A percentile compares a stretch with the other conserved stretches of the same genome.
phyloP scores from a whole-genome alignment of 176 grass and related monocot species.

The Phoenix dactylifera region DNA sequence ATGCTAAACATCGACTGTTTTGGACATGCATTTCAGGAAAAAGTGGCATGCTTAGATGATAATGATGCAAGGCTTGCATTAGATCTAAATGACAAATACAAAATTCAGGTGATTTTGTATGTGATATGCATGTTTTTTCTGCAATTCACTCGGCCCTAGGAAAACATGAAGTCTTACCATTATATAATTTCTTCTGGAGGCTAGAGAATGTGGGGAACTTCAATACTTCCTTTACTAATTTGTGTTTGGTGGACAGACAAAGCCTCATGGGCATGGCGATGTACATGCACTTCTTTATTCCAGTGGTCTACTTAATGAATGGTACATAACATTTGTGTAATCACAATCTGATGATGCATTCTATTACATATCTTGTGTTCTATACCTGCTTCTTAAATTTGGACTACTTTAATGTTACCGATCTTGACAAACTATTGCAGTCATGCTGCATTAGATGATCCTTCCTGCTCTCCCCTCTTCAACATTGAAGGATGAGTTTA shows the following conservation, averaged over 20 bases:
- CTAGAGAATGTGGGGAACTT: no score
- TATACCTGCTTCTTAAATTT: no score
- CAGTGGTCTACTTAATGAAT: slow-evolving; percentile 73
- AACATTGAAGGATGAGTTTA: no score
- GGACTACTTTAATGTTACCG: no score
- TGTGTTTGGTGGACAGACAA: slow-evolving; percentile 53
- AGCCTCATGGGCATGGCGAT: slow-evolving; percentile 97
- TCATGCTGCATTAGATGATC: no score
- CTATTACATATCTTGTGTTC: no score
- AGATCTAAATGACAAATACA: slow-evolving; percentile 89
- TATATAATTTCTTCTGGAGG: no score
- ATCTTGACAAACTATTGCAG: no score
- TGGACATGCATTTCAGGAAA: slow-evolving; percentile 50
- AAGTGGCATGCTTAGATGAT: slow-evolving; percentile 83
- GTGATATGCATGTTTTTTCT: no score
- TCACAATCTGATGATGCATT: neutral
- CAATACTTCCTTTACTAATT: slow-evolving; percentile 3
- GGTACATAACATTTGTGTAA: slow-evolving; percentile 36
- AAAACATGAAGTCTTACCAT: no score
- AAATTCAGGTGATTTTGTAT: slow-evolving; percentile 68
- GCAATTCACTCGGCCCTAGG: no score
- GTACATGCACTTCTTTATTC: slow-evolving; percentile 94
- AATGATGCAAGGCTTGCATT: slow-evolving; percentile 87
- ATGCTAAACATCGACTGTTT: slow-evolving; percentile 3
- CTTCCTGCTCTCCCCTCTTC: no score